phyloP scores from a whole-genome alignment of 192 early-diverging fungal genomes.

The Coemansia sp. region DNA sequence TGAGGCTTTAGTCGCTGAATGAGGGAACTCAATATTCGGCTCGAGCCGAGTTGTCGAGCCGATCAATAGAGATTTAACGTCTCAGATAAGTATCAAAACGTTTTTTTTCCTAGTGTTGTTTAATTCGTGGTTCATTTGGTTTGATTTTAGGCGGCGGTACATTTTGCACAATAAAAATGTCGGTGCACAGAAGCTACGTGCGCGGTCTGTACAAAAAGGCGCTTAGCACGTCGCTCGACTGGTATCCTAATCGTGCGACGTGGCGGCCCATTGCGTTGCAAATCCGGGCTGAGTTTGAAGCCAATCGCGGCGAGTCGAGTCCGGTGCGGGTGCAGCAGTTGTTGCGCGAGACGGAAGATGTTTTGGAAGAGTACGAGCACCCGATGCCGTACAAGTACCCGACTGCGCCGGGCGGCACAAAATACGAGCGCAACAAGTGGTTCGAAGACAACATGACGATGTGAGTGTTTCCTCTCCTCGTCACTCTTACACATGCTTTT shows the following conservation, averaged over 20 bases:
- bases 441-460: slow-evolving; percentile 51
- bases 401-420: slow-evolving; percentile 53
- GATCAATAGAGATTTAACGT: neutral
- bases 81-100: neutral
- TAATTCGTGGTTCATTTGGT: neutral
- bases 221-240: slow-evolving; percentile 79
- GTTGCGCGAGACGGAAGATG: slow-evolving; percentile 69
- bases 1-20: neutral
- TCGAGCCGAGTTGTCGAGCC: neutral
- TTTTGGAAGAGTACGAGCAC: slow-evolving; percentile 72
- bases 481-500: neutral
- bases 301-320: slow-evolving; percentile 70
- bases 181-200: slow-evolving; percentile 71
- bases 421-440: slow-evolving; percentile 57
- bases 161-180: slow-evolving; percentile 18
- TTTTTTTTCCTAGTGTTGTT: neutral
- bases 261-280: slow-evolving; percentile 81
- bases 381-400: slow-evolving; percentile 78
- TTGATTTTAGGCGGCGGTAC: neutral
- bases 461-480: neutral
- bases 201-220: slow-evolving; percentile 83
- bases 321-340: slow-evolving; percentile 69
- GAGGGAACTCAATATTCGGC: neutral
- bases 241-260: slow-evolving; percentile 80
- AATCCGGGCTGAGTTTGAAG: slow-evolving; percentile 83